Conservation (phyloP, 2,329 filamentous ascomycete species). For the Didymella arachidicola region DNA sequence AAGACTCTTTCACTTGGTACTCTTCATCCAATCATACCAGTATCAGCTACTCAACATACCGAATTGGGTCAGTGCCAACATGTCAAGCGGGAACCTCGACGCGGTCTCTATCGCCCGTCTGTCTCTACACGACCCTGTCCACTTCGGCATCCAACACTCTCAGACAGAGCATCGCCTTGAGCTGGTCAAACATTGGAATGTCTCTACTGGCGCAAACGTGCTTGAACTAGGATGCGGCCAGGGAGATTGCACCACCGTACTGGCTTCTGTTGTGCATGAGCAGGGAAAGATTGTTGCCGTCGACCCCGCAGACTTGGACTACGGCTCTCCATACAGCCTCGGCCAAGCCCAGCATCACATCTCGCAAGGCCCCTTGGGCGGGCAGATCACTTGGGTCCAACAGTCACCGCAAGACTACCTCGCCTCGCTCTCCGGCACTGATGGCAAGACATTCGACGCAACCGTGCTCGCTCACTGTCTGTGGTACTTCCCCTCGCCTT, state of each 20-base stretch:
- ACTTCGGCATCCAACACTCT: slow-evolving; percentile 29
- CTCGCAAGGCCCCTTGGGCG: slow-evolving; percentile 51
- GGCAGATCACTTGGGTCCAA: slow-evolving; percentile 56
- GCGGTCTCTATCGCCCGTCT: slow-evolving; percentile 26
- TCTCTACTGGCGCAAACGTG: slow-evolving; percentile 51
- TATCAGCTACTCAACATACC: not conserved
- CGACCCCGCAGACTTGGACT: slow-evolving; percentile 61
- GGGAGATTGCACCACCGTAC: slow-evolving; percentile 63
- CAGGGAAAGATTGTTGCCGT: slow-evolving; percentile 57
- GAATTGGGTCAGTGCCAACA: not conserved
- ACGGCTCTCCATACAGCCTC: slow-evolving; percentile 60
- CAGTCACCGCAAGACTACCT: slow-evolving; percentile 44
- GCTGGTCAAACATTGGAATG: slow-evolving; percentile 33
- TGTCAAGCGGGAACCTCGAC: slow-evolving; percentile 15
- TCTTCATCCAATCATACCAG: not conserved
- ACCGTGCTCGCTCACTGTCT: slow-evolving; percentile 61
- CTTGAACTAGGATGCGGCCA: slow-evolving; percentile 69
- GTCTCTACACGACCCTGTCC: slow-evolving; percentile 28
- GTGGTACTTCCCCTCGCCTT: slow-evolving; percentile 61
- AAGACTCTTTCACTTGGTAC: not conserved
- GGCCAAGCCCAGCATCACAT: slow-evolving; percentile 59
- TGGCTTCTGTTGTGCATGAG: slow-evolving; percentile 59
- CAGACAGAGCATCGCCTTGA: slow-evolving; percentile 36
- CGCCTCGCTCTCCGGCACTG: slow-evolving; percentile 16
- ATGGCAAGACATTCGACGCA: slow-evolving; percentile 51